Evolutionary conservation across 2,329 filamentous ascomycete species (phyloP).

Genomic region (Calonectria pseudoturangicola): DNA sequence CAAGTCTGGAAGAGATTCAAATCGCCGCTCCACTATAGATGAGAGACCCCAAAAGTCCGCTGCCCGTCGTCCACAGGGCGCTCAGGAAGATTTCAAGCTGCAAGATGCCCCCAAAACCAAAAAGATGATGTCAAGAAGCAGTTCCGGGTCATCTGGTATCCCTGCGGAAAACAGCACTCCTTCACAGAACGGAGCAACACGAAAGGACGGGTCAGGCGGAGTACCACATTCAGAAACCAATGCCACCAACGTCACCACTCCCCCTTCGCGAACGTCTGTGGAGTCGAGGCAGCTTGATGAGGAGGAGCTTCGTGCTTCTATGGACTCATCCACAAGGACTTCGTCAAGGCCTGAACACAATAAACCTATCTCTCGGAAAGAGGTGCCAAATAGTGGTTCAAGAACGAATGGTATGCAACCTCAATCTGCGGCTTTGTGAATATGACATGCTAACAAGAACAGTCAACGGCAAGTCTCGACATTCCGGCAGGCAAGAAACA

Average conservation of each 20-base stretch:
- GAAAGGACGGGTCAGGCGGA: constrained; percentile 53
- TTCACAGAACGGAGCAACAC: constrained; percentile 58
- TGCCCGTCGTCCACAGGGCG: constrained; percentile 58
- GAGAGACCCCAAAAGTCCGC: constrained; percentile 62
- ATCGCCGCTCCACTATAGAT: constrained; percentile 59
- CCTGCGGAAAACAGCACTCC: constrained; percentile 60
- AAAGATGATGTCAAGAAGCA: constrained; percentile 65
- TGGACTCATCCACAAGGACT: constrained; percentile 63
- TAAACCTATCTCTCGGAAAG: constrained; percentile 79
- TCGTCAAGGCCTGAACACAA: constrained; percentile 63
- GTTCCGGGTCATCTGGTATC: constrained; percentile 65
- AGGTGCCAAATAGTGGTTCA: constrained; percentile 67
- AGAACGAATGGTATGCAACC: constrained; percentile 65
- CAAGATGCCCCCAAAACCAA: constrained; percentile 86
- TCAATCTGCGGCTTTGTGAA: background rate
- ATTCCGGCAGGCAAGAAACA: constrained; percentile 48
- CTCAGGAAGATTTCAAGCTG: constrained; percentile 81
- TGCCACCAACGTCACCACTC: constrained; percentile 56
- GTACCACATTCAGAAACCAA: constrained; percentile 61
- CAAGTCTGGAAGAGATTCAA: constrained; percentile 66
- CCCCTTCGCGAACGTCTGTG: constrained; percentile 72
- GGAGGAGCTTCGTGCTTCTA: constrained; percentile 66
- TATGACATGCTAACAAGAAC: constrained; percentile 39
- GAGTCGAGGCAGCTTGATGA: constrained; percentile 76
- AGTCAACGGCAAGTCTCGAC: constrained; percentile 55